Conservation (phyloP, 495 filamentous ascomycete species). For the Haplographium delicatum region DNA sequence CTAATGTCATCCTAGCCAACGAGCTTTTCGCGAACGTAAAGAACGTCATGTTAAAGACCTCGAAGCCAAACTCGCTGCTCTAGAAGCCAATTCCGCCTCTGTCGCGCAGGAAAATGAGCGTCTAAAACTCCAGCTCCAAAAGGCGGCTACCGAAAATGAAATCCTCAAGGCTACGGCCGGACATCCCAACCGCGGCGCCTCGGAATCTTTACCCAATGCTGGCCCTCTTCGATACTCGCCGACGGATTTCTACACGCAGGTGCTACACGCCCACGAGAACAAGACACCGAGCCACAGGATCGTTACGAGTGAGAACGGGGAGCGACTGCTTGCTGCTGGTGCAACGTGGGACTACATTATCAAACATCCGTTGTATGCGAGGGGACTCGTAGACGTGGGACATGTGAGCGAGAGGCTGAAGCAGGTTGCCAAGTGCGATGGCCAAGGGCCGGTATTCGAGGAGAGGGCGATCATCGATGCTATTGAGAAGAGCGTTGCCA, state of each 20-base stretch:
- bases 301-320: constrained; percentile 61
- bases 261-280: constrained; percentile 50
- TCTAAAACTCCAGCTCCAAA: constrained; percentile 73
- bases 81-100: constrained; percentile 27
- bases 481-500: constrained; percentile 71
- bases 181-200: constrained; percentile 9
- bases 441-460: constrained; percentile 83
- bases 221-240: constrained; percentile 73
- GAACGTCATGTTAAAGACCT: constrained; percentile 90
- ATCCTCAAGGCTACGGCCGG: constrained; percentile 77
- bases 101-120: constrained; percentile 75
- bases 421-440: constrained; percentile 77
- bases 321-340: constrained; percentile 69
- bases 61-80: constrained; percentile 71
- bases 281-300: constrained; percentile 64
- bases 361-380: constrained; percentile 69
- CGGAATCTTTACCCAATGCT: constrained; percentile 33
- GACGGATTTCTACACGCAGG: constrained; percentile 59
- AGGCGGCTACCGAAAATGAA: constrained; percentile 71
- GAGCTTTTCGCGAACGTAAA: constrained; percentile 95
- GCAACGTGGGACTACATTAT: constrained; percentile 93
- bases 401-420: constrained; percentile 72
- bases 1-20: constrained; percentile 68
- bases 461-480: constrained; percentile 67
- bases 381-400: constrained; percentile 78